Conservation (phyloP, 2,329 filamentous ascomycete genomes). For the Blastomyces emzantsi region DNA sequence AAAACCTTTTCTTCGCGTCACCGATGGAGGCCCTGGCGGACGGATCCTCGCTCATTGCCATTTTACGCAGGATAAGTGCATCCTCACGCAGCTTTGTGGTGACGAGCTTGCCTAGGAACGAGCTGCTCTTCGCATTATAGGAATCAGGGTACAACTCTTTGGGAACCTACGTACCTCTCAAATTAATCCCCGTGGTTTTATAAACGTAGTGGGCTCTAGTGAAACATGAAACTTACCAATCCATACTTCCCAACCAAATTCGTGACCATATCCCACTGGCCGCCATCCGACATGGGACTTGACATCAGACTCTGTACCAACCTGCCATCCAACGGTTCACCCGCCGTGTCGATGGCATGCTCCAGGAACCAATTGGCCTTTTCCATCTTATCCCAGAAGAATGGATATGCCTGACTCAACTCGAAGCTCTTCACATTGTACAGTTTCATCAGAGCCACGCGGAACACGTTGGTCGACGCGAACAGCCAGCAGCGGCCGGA, state of each 20-base stretch:
- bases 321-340: constrained; percentile 61
- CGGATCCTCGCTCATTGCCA: constrained; percentile 38
- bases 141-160: constrained; percentile 73
- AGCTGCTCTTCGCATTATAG: constrained; percentile 65
- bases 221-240: constrained; percentile 39
- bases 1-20: constrained; percentile 59
- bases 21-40: constrained; percentile 36
- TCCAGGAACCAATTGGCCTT: constrained; percentile 87
- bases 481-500: constrained; percentile 90
- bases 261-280: constrained; percentile 87
- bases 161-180: constrained; percentile 43
- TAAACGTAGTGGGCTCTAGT: no score
- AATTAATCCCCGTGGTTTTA: background rate
- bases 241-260: constrained; percentile 83
- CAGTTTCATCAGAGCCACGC: constrained; percentile 77
- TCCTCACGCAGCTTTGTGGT: constrained; percentile 84
- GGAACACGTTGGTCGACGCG: constrained; percentile 82
- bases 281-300: constrained; percentile 66
- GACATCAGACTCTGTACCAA: constrained; percentile 61
- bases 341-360: constrained; percentile 65
- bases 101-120: constrained; percentile 61
- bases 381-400: constrained; percentile 92
- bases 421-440: constrained; percentile 71
- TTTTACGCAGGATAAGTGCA: constrained; percentile 58
- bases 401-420: constrained; percentile 79